Base-by-base conservation (phyloP, 331 rosid species). In the Acacia pycnantha region DNA sequence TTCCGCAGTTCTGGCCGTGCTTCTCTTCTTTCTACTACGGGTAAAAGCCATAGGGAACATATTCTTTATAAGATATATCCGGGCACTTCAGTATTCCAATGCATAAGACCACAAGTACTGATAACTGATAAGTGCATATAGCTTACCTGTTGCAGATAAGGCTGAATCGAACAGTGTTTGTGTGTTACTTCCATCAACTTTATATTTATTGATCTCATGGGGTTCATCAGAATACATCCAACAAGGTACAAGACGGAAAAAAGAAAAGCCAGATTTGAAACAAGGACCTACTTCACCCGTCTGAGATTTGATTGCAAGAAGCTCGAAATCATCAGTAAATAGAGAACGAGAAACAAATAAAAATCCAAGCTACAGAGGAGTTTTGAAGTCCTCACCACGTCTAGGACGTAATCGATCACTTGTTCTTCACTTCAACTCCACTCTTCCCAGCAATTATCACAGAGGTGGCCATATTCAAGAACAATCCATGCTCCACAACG, bases 401-500 rank as follows among this genome's bases (percentile, higher is more conserved):
- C 11, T 7, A 31, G 21, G 44, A 18, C 26, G 48, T 72, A 50
- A 62, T 15, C 1, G 9, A 73, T 87, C 93, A 91, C 82, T 93
- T 93, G 76, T 58, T 54, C 89, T 81, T 70, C 40, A 90, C 88
- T 24, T 91, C 87, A 77, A 93, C 92, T 5, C 97, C 94, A 26
- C 41, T 46, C 64, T 85, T 93, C 4, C 83, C 93, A 0, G 97
- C 94, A 26, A 91, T 90, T 48, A 93, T 90, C n/a, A 91, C 97
- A 0, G 97, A 84, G 10, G 97, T 91, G 2, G 94, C 97, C 97
- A 93, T 90, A 56, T 91, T 86, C 86, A 93, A 81, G 86, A 93
- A 93, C 83, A 93, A 76, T 1, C 97, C 97, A 79, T 93, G 97
- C 71, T 93, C 97, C 43, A 93, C 97, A 0, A 93, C 97, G 1